Conservation (phyloP, 1,284 basidiomycete genomes). For the Trichosporon faecale region DNA sequence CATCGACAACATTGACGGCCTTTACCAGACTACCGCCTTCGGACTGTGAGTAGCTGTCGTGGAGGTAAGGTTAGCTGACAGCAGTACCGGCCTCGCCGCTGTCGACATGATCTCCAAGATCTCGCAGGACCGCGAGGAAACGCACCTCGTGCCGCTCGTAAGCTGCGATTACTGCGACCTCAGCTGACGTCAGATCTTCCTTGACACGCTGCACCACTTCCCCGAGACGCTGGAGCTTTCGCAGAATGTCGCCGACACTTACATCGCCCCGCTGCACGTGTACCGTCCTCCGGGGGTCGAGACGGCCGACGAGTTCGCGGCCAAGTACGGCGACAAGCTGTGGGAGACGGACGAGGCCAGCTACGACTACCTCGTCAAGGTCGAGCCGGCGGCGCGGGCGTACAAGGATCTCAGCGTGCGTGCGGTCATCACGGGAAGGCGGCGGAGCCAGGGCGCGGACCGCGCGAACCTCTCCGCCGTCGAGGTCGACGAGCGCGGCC, state of each 20-base stretch:
- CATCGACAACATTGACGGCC: conserved; percentile 62
- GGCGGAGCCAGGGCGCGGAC: conserved; percentile 86
- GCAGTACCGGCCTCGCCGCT: conserved; percentile 75
- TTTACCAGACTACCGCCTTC: conserved; percentile 91
- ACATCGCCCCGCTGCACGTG: conserved; percentile 69
- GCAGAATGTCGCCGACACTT: conserved; percentile 71
- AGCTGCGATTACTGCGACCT: conserved; percentile 2
- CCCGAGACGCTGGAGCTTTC: conserved; percentile 86
- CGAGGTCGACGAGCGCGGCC: conserved; percentile 85
- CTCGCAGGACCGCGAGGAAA: conserved; percentile 48
- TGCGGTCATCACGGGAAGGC: conserved; percentile 89
- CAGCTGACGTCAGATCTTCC: conserved; percentile 62
- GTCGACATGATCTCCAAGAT: conserved; percentile 89
- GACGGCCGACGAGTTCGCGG: conserved; percentile 72
- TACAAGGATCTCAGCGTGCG: conserved; percentile 77
- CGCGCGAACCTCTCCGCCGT: conserved; percentile 77
- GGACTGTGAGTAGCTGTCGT: conserved; percentile 59
- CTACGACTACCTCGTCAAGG: conserved; percentile 94
- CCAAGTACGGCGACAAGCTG: conserved; percentile 71
- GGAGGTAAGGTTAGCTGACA: neutral
- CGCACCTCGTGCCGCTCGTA: conserved; percentile 54
- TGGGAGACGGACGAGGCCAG: conserved; percentile 86
- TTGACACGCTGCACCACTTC: conserved; percentile 97
- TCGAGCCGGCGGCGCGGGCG: conserved; percentile 87
- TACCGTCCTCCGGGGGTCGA: conserved; percentile 75